These are phyloP conservation scores for Alternaria consortialis DNA, from an alignment of 2,329 filamentous ascomycete species.

Conservation along the genomic window DNA sequence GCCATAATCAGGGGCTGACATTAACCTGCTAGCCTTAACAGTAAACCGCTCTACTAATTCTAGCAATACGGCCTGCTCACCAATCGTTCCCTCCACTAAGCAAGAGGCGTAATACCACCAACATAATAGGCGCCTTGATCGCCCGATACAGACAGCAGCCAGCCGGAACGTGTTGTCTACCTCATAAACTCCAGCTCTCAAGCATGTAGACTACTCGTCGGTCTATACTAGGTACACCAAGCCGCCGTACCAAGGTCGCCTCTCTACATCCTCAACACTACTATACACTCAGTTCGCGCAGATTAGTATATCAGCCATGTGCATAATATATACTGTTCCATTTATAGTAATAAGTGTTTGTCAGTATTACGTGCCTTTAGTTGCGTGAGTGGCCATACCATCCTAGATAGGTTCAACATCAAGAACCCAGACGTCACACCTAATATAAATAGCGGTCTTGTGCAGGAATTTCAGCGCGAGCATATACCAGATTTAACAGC, in stretches of 20 bases:
- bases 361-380: constrained; percentile 17
- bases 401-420: constrained; percentile 16
- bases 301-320: constrained; percentile 9
- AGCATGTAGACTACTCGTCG: constrained; percentile 21
- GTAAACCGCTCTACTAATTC: constrained; percentile 8
- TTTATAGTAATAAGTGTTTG: constrained; percentile 20
- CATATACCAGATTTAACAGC: constrained; percentile 12
- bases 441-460: constrained; percentile 18
- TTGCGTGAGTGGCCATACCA: constrained; percentile 16
- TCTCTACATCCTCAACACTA: constrained; percentile 22
- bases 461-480: constrained; percentile 20
- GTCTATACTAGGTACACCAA: constrained; percentile 17
- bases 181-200: constrained; percentile 17
- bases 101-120: constrained; percentile 13
- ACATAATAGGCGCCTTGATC: constrained; percentile 10
- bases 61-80: constrained; percentile 9
- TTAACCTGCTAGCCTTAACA: constrained; percentile 10
- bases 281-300: constrained; percentile 16
- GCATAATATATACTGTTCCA: constrained; percentile 13
- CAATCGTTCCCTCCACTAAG: constrained; percentile 10
- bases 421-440: constrained; percentile 16
- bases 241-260: constrained; percentile 21
- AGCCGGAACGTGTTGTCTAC: constrained; percentile 9
- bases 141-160: constrained; percentile 9
- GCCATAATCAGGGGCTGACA: constrained; percentile 15